Evolutionary conservation across 148 eudicot genomes (phyloP).

Genomic region (Vaccinium darrowii): DNA sequence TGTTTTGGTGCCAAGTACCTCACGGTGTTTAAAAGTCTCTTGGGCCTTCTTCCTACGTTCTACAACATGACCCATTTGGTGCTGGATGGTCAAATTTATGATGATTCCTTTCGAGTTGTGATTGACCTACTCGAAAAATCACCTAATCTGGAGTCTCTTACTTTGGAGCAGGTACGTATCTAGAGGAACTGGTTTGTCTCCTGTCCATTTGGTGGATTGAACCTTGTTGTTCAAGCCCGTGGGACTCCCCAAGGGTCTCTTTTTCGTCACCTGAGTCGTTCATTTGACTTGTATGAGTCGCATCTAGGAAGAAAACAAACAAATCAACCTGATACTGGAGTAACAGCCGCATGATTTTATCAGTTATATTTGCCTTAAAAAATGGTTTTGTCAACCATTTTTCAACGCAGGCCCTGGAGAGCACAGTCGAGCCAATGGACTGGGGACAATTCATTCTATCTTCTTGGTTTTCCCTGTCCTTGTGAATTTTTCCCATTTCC

Average conservation of each 20-base stretch:
- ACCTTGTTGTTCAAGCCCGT: neutral
- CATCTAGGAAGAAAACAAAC: too few species aligned
- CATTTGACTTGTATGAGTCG: too few species aligned
- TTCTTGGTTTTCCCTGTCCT: too few species aligned
- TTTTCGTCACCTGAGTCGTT: neutral
- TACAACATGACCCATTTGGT: neutral
- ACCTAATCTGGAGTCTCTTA: neutral
- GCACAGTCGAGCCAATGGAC: neutral
- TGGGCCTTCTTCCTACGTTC: neutral
- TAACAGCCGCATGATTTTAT: too few species aligned
- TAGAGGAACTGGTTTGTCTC: neutral
- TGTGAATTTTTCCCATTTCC: too few species aligned
- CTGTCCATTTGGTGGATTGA: neutral
- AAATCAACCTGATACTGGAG: too few species aligned
- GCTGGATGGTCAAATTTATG: neutral
- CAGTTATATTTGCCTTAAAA: too few species aligned
- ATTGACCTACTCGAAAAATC: neutral
- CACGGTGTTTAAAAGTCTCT: neutral
- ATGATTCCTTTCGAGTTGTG: neutral
- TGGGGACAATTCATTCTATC: neutral
- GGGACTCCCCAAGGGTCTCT: neutral
- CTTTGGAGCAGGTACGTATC: neutral
- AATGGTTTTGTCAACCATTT: too few species aligned
- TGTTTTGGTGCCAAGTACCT: neutral
- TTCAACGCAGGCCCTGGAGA: too few species aligned